Conservation (phyloP, 2,329 filamentous ascomycete genomes). For the Neurospora sp. region DNA sequence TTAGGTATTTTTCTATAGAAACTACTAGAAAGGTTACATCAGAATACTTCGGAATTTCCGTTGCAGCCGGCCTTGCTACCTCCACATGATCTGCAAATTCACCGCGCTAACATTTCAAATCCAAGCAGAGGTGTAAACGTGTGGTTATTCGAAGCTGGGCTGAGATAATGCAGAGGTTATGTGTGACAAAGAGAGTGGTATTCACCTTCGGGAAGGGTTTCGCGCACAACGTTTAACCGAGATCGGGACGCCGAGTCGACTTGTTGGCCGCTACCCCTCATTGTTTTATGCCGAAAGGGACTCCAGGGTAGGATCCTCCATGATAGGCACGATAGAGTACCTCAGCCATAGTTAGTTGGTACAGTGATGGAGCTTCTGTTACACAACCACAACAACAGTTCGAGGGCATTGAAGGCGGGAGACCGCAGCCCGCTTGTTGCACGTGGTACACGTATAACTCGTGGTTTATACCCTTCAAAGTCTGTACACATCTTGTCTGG, state of each 20-base stretch:
- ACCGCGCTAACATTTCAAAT: too few relatives aligned
- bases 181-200: neutral
- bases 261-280: slow-evolving; percentile 4
- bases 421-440: slow-evolving; percentile 15
- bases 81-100: too few relatives aligned
- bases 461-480: neutral
- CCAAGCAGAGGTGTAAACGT: neutral
- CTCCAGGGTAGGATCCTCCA: neutral
- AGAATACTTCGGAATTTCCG: too few relatives aligned
- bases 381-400: slow-evolving; percentile 12
- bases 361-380: slow-evolving; percentile 5
- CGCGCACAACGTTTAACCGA: neutral
- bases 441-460: slow-evolving; percentile 14
- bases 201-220: neutral
- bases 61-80: too few relatives aligned
- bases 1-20: too few relatives aligned
- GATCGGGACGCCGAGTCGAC: slow-evolving; percentile 7
- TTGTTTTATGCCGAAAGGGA: neutral
- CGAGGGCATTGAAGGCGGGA: slow-evolving; percentile 11
- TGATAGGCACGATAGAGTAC: neutral
- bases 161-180: neutral
- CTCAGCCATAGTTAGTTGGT: neutral
- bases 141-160: neutral
- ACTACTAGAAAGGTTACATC: too few relatives aligned
- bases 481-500: neutral